These are phyloP conservation scores for Calocera viscosa DNA, from an alignment of 768 basidiomycete genomes.

Conservation along the genomic window DNA sequence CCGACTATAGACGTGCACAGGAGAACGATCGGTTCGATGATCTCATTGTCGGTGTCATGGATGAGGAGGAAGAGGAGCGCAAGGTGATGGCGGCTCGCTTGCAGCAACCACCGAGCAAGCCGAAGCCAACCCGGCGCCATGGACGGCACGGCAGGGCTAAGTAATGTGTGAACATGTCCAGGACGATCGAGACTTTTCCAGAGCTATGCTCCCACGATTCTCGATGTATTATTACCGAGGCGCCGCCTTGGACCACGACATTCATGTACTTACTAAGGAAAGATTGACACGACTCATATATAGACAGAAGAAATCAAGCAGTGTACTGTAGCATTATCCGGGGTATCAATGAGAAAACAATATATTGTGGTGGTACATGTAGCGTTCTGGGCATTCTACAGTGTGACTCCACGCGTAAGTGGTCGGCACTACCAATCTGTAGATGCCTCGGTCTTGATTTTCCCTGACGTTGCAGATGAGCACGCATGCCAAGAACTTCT, in stretches of 20 bases:
- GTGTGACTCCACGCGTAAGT: too few species aligned
- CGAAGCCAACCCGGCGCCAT: neutral
- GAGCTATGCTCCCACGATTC: neutral
- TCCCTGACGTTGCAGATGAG: neutral
- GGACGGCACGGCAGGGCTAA: neutral
- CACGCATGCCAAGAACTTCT: neutral
- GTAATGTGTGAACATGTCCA: neutral
- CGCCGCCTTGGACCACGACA: neutral
- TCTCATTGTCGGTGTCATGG: conserved; percentile 25
- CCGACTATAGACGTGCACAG: conserved; percentile 23
- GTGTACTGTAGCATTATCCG: conserved; percentile 1
- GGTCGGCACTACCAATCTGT: too few species aligned
- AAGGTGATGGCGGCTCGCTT: conserved; percentile 3
- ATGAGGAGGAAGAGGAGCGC: conserved; percentile 25
- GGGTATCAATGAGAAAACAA: neutral
- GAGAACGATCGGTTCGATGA: conserved; percentile 27
- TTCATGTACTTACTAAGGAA: conserved; percentile 7
- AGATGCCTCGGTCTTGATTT: too few species aligned
- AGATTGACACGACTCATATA: neutral
- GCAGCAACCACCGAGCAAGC: conserved; percentile 1
- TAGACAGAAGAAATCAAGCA: neutral
- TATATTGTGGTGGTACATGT: neutral
- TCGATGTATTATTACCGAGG: conserved; percentile 7
- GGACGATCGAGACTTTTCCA: neutral
- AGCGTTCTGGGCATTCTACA: too few species aligned